Conservation (phyloP, 2,329 filamentous ascomycete genomes). For the Paracoccidioides brasiliensis region DNA sequence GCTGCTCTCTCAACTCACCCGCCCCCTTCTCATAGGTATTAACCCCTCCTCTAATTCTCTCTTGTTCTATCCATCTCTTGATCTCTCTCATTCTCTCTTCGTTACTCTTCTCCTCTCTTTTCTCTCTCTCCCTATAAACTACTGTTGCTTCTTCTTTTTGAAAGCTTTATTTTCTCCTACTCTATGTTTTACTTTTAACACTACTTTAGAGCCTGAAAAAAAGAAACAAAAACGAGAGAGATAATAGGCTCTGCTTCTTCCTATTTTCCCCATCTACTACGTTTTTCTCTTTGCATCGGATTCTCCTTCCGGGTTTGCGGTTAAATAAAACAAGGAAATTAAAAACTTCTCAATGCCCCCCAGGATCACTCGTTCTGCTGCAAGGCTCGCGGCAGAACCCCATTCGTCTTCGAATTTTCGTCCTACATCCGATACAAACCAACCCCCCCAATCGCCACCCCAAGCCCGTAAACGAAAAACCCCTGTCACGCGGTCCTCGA, state of each 20-base stretch:
- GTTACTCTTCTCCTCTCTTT: slow-evolving; percentile 3
- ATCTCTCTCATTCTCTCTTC: slow-evolving; percentile 6
- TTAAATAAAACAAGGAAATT: slow-evolving; percentile 13
- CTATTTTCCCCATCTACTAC: slow-evolving; percentile 2
- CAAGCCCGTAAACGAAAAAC: slow-evolving; percentile 65
- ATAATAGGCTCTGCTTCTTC: neutral
- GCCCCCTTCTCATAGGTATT: slow-evolving; percentile 26
- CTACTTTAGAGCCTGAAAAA: slow-evolving; percentile 1
- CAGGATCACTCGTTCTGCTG: slow-evolving; percentile 92
- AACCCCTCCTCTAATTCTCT: slow-evolving; percentile 10
- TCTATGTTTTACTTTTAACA: neutral
- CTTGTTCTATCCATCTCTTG: neutral
- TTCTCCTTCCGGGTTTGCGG: neutral
- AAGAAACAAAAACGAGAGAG: neutral
- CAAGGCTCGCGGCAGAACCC: slow-evolving; percentile 67
- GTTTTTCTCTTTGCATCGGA: neutral
- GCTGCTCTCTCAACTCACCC: slow-evolving; percentile 15
- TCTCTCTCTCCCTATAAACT: slow-evolving; percentile 7
- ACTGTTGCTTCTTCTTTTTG: slow-evolving; percentile 1
- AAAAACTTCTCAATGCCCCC: slow-evolving; percentile 67
- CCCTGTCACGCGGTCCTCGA: slow-evolving; percentile 33
- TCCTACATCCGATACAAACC: slow-evolving; percentile 30
- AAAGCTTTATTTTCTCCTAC: neutral
- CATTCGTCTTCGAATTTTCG: slow-evolving; percentile 38
- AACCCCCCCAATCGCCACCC: slow-evolving; percentile 29